Conservation (phyloP, 1,139 yeast species). For the Suhomyces taliae region DNA sequence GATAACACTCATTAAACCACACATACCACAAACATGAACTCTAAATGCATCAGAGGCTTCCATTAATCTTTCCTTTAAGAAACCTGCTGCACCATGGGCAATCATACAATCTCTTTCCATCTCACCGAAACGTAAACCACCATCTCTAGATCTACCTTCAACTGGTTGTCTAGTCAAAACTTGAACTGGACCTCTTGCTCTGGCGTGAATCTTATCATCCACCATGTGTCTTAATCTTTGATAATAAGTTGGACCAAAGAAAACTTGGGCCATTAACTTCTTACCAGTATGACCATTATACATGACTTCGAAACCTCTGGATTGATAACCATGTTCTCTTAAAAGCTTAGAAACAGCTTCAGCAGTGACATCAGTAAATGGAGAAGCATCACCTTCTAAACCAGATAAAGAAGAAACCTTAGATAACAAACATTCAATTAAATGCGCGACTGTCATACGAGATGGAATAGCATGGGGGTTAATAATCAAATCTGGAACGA, state of each 20-base stretch:
- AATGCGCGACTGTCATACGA: constrained; percentile 99
- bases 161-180: constrained; percentile 98
- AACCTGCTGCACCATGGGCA: constrained; percentile 98
- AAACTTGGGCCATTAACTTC: constrained; percentile 95
- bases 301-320: constrained; percentile 98
- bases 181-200: constrained; percentile 99
- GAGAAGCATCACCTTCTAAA: constrained; percentile 98
- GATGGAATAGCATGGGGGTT: constrained; percentile 99
- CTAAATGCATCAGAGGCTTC: constrained; percentile 96
- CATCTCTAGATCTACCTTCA: constrained; percentile 98
- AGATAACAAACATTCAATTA: constrained; percentile 94
- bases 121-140: constrained; percentile 98
- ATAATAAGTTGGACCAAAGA: constrained; percentile 98
- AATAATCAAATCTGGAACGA: constrained; percentile 94
- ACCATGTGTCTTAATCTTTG: constrained; percentile 99
- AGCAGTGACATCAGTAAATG: constrained; percentile 96
- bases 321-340: constrained; percentile 95
- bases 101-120: constrained; percentile 99
- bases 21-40: constrained; percentile 88
- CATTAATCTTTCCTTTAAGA: constrained; percentile 92
- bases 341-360: constrained; percentile 90
- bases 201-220: constrained; percentile 97
- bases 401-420: constrained; percentile 95
- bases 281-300: constrained; percentile 98
- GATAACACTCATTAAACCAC: constrained; percentile 99